Base-by-base conservation (phyloP, 2,329 filamentous ascomycete genomes). In the Plectosphaerella plurivora region DNA sequence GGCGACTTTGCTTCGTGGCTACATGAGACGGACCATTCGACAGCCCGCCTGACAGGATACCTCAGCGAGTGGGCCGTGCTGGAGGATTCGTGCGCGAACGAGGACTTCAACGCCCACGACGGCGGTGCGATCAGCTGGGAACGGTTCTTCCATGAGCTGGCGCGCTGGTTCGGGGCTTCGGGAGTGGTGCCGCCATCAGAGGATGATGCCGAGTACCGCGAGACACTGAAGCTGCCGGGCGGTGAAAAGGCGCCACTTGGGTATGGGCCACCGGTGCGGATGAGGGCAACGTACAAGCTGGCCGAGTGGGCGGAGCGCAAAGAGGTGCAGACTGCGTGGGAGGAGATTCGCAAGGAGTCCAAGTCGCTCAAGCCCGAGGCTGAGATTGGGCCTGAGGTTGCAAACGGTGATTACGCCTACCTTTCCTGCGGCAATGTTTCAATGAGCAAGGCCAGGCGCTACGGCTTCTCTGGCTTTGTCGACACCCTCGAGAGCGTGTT, bases 1-100 rank as follows among this genome's bases (percentile, higher is more conserved):
- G 49, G 49, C 22, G 46, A 54, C 24, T 52, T 44, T 45, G 41
- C 48, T 18, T 24, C 45, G 45, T 54, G 53, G 53, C 50, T 52
- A 35, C 41, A 33, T 3, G 45, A 51, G 14, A 35, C 20, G 16
- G 47, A 49, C 14, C 49, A 45, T n/a, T 41, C 50, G 24, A 46
- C 50, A 1, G 50, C 50, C 4, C 37, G 33, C 5, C 48, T 54
- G 41, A 47, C 45, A 9, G 50, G 49, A 2, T 54, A 50, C 41
- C 14, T 54, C 1, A 52, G 14, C 35, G 50, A 52, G 33, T 54
- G 50, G 46, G 28, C 39, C 14, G 39, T 15, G 3, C 18, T 54
- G 22, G 24, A 49, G 16, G 8, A 41, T 6, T 16, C n/a, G 12
- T 42, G 49, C 35, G 50, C 14, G 15, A 44, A 54, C 35, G 22